Evolutionary conservation across 805 yeast genomes (phyloP).

Genomic region (Candida dajiaensis): DNA sequence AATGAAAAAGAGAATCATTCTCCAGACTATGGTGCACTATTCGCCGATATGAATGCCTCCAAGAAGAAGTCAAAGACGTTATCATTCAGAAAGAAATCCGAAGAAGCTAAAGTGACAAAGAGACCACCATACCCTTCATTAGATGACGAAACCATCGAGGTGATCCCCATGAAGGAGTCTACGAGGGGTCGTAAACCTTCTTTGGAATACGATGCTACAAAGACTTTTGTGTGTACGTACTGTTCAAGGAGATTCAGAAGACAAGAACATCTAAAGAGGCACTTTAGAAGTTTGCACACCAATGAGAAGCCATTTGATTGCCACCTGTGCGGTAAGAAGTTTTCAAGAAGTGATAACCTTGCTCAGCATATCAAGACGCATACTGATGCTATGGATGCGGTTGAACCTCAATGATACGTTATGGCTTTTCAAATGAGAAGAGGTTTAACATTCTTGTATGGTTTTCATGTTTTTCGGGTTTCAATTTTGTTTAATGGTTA

Average conservation of each 20-base stretch:
- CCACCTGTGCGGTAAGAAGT: slow-evolving; percentile 53
- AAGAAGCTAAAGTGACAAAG: not conserved
- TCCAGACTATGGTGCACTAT: slow-evolving; percentile 28
- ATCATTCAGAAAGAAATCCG: slow-evolving; percentile 9
- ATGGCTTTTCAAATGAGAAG: not conserved
- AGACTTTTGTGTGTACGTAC: slow-evolving; percentile 56
- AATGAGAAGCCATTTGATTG: slow-evolving; percentile 68
- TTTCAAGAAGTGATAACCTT: slow-evolving; percentile 61
- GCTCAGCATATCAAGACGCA: slow-evolving; percentile 64
- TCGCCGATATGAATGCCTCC: slow-evolving; percentile 19
- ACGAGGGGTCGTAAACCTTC: slow-evolving; percentile 65
- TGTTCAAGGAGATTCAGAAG: slow-evolving; percentile 65
- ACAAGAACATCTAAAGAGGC: slow-evolving; percentile 74
- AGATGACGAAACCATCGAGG: slow-evolving; percentile 7
- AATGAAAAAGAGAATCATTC: slow-evolving; percentile 14
- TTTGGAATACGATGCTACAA: slow-evolving; percentile 46
- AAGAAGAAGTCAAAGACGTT: slow-evolving; percentile 16
- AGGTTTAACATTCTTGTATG: not conserved
- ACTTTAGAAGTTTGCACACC: slow-evolving; percentile 66
- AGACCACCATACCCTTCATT: slow-evolving; percentile 4
- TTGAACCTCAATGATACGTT: not conserved
- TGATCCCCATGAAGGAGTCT: slow-evolving; percentile 23
- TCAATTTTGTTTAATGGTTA: not conserved
- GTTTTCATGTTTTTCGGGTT: not conserved
- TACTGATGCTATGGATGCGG: not conserved